A percentile compares a stretch with the other conserved stretches of the same genome.
Evolutionary conservation across 2,329 filamentous ascomycete species (phyloP).

Genomic region (Cordyceps javanica): DNA sequence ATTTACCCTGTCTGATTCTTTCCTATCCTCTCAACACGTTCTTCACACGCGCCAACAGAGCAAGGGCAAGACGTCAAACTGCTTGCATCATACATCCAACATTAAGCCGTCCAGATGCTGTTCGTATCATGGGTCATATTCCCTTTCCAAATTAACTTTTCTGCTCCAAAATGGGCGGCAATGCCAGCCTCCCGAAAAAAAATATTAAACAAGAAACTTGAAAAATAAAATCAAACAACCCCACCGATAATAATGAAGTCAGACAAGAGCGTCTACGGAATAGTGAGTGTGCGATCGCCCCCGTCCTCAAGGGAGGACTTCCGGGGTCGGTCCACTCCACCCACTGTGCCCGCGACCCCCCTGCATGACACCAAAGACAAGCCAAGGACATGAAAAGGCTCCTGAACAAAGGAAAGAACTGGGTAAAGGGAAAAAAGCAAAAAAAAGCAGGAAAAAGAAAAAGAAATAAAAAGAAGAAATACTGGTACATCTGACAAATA

Average conservation of each 20-base stretch:
- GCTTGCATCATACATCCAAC: conserved; percentile 12
- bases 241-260: conserved; percentile 4
- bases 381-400: background rate
- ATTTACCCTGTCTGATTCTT: background rate
- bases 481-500: conserved; percentile 12
- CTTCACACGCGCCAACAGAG: background rate
- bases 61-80: background rate
- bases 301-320: background rate
- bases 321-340: conserved; percentile 2
- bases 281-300: background rate
- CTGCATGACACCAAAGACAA: background rate
- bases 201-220: conserved; percentile 3
- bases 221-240: background rate
- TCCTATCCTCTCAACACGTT: background rate
- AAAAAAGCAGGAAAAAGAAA: background rate
- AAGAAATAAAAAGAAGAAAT: background rate
- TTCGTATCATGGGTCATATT: background rate
- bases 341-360: background rate
- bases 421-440: background rate
- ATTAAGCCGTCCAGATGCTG: conserved; percentile 9
- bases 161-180: background rate
- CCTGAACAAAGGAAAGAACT: background rate
- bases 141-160: conserved; percentile 3
- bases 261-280: background rate
- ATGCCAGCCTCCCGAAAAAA: background rate